These are phyloP conservation scores for Tilletia indica DNA, from an alignment of 1,284 basidiomycete species.

Conservation along the genomic window DNA sequence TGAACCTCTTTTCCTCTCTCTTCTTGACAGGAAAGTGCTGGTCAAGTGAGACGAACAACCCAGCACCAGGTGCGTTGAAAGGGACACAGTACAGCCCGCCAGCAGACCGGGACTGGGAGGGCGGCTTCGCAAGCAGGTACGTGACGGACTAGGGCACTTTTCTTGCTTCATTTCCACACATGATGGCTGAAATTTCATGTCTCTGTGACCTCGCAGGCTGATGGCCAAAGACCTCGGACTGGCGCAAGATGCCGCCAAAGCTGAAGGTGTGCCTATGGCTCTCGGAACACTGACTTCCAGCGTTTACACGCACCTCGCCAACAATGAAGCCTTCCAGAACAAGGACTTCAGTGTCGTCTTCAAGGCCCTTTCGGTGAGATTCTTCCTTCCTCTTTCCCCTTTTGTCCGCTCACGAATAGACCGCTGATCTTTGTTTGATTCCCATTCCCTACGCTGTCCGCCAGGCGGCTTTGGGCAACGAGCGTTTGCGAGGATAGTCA, in stretches of 20 bases:
- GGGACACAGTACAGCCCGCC: conserved; percentile 68
- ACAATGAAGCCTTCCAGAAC: conserved; percentile 36
- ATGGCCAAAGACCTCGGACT: conserved; percentile 44
- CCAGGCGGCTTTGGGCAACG: conserved; percentile 4
- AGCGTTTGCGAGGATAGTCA: conserved; percentile 1
- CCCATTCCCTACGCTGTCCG: neutral
- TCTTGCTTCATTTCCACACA: neutral
- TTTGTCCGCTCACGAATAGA: neutral
- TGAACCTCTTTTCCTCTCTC: neutral
- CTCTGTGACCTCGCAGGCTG: conserved; percentile 8
- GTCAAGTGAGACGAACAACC: conserved; percentile 82
- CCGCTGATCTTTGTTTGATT: neutral
- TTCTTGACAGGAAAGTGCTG: conserved; percentile 64
- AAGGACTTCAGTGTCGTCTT: conserved; percentile 48
- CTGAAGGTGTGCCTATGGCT: conserved; percentile 41
- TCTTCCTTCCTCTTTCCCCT: neutral
- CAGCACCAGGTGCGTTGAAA: conserved; percentile 70
- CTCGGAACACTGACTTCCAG: conserved; percentile 36
- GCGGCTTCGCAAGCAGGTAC: conserved; percentile 45
- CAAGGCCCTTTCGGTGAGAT: conserved; percentile 34
- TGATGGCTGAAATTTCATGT: no score
- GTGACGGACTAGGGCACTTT: conserved; percentile 19
- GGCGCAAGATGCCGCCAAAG: conserved; percentile 42
- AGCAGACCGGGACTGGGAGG: conserved; percentile 77
- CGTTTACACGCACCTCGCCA: conserved; percentile 42